Conservation (phyloP, 164 flowering plant species). For the Stephania cephalantha region DNA sequence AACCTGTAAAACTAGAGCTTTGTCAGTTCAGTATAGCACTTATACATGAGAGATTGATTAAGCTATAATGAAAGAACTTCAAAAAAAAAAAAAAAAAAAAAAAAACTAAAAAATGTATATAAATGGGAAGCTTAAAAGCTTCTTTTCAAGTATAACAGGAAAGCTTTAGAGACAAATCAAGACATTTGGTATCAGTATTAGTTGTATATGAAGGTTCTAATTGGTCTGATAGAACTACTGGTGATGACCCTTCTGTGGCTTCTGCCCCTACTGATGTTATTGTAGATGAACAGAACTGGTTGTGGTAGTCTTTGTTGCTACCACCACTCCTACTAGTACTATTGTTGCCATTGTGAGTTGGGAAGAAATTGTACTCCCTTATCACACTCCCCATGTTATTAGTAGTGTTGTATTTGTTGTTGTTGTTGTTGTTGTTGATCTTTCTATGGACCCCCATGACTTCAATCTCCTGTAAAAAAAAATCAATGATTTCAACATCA, state of each 20-base stretch:
- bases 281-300: neutral
- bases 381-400: neutral
- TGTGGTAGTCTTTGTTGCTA: neutral
- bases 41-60: neutral
- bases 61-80: too few species aligned
- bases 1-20: neutral
- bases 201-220: neutral
- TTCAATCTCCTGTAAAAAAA: neutral
- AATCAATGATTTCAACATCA: neutral
- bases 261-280: neutral
- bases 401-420: too few species aligned
- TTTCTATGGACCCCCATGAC: neutral
- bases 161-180: slow-evolving; percentile 3
- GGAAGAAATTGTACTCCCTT: neutral
- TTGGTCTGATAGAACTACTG: neutral
- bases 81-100: too few species aligned
- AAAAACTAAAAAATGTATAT: neutral
- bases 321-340: neutral
- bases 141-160: neutral
- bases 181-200: neutral
- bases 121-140: neutral
- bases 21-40: neutral
- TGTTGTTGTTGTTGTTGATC: neutral
- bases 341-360: neutral
- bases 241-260: neutral